A percentile compares a stretch with the other conserved stretches of the same genome.
These are phyloP conservation scores for Mortierella sp. DNA, from an alignment of 371 early-diverging fungal genomes.

Conservation along the genomic window DNA sequence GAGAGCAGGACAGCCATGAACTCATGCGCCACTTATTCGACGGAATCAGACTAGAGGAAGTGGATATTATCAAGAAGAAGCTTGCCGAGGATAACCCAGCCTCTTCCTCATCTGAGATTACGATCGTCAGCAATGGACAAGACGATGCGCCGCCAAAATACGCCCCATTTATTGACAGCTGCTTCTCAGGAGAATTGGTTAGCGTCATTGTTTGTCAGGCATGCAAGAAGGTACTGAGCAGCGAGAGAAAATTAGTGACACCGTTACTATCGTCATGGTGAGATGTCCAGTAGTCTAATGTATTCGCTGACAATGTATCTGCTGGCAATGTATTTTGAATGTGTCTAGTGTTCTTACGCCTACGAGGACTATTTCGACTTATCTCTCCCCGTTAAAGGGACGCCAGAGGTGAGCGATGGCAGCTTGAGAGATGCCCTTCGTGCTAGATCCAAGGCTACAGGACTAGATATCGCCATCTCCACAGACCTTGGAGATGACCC, in stretches of 20 bases:
- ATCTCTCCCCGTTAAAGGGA: constrained; percentile 32
- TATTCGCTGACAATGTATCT: not conserved
- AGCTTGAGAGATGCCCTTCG: constrained; percentile 29
- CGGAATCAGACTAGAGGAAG: constrained; percentile 67
- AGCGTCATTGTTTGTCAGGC: constrained; percentile 70
- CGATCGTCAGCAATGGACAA: not conserved
- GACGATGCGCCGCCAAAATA: constrained; percentile 37
- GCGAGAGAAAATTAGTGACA: not conserved
- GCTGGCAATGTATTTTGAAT: not conserved
- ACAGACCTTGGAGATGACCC: constrained; percentile 13
- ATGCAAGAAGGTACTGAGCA: constrained; percentile 66
- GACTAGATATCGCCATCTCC: constrained; percentile 5
- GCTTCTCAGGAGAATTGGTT: constrained; percentile 74
- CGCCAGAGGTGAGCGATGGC: constrained; percentile 10
- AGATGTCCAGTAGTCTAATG: not conserved
- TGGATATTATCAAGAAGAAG: constrained; percentile 43
- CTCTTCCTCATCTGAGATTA: not conserved
- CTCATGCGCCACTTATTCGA: constrained; percentile 73
- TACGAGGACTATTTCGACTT: constrained; percentile 46
- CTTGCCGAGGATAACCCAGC: not conserved
- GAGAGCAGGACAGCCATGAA: constrained; percentile 79
- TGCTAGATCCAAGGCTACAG: constrained; percentile 24
- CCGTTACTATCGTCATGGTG: not conserved
- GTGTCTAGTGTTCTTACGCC: constrained; percentile 36
- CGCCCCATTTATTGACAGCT: constrained; percentile 69